Evolutionary conservation across 2,329 filamentous ascomycete species (phyloP).

Genomic region (Cercospora sojina): DNA sequence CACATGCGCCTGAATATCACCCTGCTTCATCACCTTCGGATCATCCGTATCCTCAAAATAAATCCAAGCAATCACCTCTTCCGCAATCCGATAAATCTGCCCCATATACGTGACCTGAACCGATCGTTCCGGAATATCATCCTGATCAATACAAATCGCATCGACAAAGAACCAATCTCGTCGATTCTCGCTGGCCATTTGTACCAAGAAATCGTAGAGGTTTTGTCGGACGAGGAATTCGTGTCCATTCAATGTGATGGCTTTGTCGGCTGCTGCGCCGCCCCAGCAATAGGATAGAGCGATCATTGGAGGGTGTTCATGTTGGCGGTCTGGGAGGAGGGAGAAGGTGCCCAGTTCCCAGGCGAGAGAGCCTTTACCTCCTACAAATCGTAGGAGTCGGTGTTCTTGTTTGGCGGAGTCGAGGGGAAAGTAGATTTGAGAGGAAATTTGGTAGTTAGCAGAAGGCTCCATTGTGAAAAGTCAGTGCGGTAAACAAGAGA

Average conservation of each 20-base stretch:
- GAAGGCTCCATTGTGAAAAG: background rate
- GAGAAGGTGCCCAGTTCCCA: constrained; percentile 11
- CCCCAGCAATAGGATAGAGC: constrained; percentile 22
- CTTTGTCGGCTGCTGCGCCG: background rate
- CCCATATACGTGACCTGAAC: constrained; percentile 26
- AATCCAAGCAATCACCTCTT: constrained; percentile 18
- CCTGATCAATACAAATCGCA: constrained; percentile 25
- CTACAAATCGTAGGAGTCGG: constrained; percentile 9
- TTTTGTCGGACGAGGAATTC: constrained; percentile 11
- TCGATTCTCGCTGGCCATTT: constrained; percentile 8
- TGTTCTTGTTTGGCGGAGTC: constrained; percentile 6
- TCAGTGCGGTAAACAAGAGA: background rate
- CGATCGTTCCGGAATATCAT: constrained; percentile 19
- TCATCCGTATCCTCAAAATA: constrained; percentile 14
- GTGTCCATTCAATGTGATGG: constrained; percentile 12
- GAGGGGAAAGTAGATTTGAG: background rate
- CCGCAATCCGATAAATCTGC: constrained; percentile 20
- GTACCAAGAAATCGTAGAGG: constrained; percentile 10
- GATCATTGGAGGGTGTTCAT: constrained; percentile 18
- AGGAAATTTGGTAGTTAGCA: constrained; percentile 3
- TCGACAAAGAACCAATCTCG: constrained; percentile 21
- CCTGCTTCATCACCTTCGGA: constrained; percentile 9
- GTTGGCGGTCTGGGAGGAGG: background rate
- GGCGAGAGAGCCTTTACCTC: constrained; percentile 6
- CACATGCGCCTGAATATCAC: constrained; percentile 2